Percentiles rank a stretch among this genome's conserved stretches.
phyloP scores from a whole-genome alignment of 305 asterid species.

The Ilex paraguariensis region DNA sequence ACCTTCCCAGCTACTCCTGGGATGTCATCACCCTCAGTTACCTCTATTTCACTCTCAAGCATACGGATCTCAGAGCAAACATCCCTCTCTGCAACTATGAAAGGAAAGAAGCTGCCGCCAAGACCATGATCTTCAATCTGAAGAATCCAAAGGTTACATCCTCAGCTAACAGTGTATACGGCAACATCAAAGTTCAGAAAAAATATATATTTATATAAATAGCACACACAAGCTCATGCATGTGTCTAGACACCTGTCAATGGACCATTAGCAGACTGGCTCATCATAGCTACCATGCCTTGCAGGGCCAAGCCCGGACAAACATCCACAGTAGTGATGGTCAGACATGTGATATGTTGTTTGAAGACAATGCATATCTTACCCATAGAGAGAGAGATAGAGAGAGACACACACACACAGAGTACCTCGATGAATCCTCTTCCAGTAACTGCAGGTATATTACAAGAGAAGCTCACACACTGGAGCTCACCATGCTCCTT shows the following conservation, averaged over 20 bases:
- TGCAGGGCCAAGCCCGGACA: too few species aligned
- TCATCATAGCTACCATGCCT: too few species aligned
- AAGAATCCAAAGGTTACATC: conserved; percentile 4
- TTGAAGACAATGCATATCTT: too few species aligned
- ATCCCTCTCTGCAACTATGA: conserved; percentile 66
- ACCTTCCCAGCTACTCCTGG: conserved; percentile 25
- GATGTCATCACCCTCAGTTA: conserved; percentile 26
- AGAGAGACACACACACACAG: conserved; percentile 7
- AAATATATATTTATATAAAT: too few species aligned
- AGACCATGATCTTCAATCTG: conserved; percentile 76
- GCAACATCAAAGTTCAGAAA: too few species aligned
- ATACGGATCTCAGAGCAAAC: conserved; percentile 66
- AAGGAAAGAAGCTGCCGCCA: conserved; percentile 66
- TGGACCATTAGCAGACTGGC: too few species aligned
- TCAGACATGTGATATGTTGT: too few species aligned
- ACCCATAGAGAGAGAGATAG: neutral
- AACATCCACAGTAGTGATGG: too few species aligned
- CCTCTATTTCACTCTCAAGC: conserved; percentile 65
- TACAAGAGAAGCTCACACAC: conserved; percentile 43
- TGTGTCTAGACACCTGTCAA: too few species aligned
- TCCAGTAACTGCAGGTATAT: conserved; percentile 55
- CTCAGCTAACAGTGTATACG: too few species aligned
- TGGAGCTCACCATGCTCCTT: conserved; percentile 34
- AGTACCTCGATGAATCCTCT: conserved; percentile 83
- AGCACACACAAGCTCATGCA: too few species aligned